Evolutionary conservation across 768 basidiomycete genomes (phyloP).

Genomic region (Sporobolomyces phaffii): DNA sequence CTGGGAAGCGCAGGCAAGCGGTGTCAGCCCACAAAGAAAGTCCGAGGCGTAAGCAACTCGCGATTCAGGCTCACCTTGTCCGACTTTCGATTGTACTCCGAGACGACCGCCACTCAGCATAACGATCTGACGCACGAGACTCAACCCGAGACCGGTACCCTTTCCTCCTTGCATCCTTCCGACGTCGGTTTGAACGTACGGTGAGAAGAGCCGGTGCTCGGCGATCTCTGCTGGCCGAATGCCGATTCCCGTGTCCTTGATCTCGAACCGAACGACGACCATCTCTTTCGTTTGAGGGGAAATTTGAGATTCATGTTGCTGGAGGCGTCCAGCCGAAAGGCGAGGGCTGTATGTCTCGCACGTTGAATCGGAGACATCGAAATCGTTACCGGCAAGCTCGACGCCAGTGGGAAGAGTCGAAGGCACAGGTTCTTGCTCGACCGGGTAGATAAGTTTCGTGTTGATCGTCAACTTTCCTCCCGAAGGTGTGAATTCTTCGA

Average conservation of each 20-base stretch:
- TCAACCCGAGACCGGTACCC: conserved; percentile 50
- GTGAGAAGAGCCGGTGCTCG: conserved; percentile 44
- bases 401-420: neutral
- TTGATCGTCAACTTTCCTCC: conserved; percentile 42
- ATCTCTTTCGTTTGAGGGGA: conserved; percentile 33
- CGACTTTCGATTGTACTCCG: conserved; percentile 45
- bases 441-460: conserved; percentile 43
- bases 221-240: conserved; percentile 47
- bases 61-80: conserved; percentile 16
- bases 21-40: conserved; percentile 30
- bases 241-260: conserved; percentile 51
- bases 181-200: conserved; percentile 50
- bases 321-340: conserved; percentile 10
- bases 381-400: conserved; percentile 2
- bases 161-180: conserved; percentile 51
- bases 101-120: conserved; percentile 49
- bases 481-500: conserved; percentile 40
- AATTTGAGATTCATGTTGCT: conserved; percentile 22
- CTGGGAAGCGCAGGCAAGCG: neutral
- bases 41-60: neutral
- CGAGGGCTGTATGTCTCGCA: conserved; percentile 13
- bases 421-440: conserved; percentile 1
- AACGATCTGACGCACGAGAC: conserved; percentile 51
- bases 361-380: neutral
- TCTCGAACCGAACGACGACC: conserved; percentile 49